Evolutionary conservation across 73 alveolate species (phyloP).

Genomic region (Paramecium primaurelia): DNA sequence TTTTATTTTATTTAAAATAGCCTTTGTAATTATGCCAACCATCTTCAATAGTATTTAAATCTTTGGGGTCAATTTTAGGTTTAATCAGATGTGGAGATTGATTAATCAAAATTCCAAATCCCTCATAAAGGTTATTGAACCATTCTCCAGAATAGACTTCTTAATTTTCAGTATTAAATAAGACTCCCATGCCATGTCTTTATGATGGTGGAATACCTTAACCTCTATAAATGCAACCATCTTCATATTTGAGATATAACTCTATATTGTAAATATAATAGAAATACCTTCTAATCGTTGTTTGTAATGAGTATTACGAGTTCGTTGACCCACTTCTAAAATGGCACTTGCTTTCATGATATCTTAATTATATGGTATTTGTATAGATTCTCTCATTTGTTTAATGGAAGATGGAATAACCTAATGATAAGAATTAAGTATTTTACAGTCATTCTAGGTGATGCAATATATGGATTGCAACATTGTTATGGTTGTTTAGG

Average conservation of each 20-base stretch:
- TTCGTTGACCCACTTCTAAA: not conserved
- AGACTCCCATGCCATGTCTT: constrained; percentile 5
- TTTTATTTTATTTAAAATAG: constrained; percentile 16
- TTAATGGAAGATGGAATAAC: not conserved
- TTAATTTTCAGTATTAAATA: constrained; percentile 10
- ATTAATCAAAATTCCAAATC: constrained; percentile 12
- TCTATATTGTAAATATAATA: not conserved
- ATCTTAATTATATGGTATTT: not conserved
- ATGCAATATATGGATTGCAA: not conserved
- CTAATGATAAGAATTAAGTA: not conserved
- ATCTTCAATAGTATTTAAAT: constrained; percentile 29
- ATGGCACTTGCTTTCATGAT: not conserved
- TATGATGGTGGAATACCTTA: not conserved
- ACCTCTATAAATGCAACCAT: not conserved
- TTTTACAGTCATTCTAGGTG: not conserved
- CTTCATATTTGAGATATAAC: not conserved
- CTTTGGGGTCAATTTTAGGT: not conserved
- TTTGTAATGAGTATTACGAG: not conserved
- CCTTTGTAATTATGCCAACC: not conserved
- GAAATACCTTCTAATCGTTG: not conserved
- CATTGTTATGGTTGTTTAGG: not conserved
- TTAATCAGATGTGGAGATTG: not conserved
- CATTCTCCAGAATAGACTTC: constrained; percentile 43
- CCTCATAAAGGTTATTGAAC: constrained; percentile 32
- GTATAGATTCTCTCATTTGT: not conserved